Percentiles rank a stretch among this genome's conserved stretches.
phyloP scores from a whole-genome alignment of 2,329 filamentous ascomycete genomes.

The Madurella fahalii region DNA sequence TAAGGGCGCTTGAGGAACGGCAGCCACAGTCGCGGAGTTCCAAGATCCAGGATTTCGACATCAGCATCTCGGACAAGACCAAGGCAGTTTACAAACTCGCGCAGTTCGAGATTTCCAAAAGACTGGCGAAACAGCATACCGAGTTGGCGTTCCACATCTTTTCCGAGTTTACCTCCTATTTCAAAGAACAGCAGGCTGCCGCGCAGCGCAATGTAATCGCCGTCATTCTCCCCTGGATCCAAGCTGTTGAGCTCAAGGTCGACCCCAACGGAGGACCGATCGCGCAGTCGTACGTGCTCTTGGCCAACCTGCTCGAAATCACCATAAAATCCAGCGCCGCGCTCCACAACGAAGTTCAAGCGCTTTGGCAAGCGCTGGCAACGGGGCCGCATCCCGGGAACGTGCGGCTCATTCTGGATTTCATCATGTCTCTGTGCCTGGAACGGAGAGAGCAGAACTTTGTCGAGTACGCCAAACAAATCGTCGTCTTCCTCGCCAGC shows the following conservation, averaged over 20 bases:
- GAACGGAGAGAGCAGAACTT: conserved; percentile 97
- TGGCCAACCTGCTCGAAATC: conserved; percentile 93
- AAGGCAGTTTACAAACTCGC: conserved; percentile 97
- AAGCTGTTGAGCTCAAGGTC: conserved; percentile 85
- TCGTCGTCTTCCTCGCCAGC: conserved; percentile 91
- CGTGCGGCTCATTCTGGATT: conserved; percentile 89
- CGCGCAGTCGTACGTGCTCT: conserved; percentile 85
- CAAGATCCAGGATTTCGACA: conserved; percentile 94
- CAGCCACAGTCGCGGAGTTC: conserved; percentile 70
- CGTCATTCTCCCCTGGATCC: conserved; percentile 92
- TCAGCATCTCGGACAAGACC: conserved; percentile 97
- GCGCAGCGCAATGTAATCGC: conserved; percentile 92
- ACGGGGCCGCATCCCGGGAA: conserved; percentile 91
- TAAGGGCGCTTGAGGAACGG: conserved; percentile 77
- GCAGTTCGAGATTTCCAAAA: conserved; percentile 92
- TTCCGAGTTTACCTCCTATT: conserved; percentile 90
- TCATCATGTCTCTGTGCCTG: conserved; percentile 90
- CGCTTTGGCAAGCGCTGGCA: conserved; percentile 92
- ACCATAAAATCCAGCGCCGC: conserved; percentile 87
- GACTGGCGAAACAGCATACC: conserved; percentile 81
- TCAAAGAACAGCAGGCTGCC: conserved; percentile 77
- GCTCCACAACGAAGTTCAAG: conserved; percentile 94
- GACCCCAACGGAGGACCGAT: conserved; percentile 90
- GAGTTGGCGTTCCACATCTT: conserved; percentile 92
- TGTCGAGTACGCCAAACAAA: conserved; percentile 96